A percentile compares a stretch with the other conserved stretches of the same genome.
Conservation (phyloP, 2,329 filamentous ascomycete genomes). For the Nemania serpens region DNA sequence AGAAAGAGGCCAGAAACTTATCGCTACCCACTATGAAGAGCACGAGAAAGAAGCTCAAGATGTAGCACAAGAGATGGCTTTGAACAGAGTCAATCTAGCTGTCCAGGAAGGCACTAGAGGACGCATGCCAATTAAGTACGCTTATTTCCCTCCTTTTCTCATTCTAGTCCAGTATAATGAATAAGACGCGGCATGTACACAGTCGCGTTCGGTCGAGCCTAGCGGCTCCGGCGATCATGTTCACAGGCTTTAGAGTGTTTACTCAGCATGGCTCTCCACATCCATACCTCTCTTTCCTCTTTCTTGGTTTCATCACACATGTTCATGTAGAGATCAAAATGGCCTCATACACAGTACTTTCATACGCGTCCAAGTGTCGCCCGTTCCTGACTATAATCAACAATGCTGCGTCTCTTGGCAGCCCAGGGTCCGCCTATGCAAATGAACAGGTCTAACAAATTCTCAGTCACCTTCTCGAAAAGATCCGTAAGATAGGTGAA, state of each 20-base stretch:
- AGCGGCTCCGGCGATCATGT: conserved; percentile 1
- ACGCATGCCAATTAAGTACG: conserved; percentile 62
- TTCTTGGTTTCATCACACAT: background rate
- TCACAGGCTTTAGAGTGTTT: background rate
- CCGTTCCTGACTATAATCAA: background rate
- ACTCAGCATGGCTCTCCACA: background rate
- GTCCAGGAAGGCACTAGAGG: conserved; percentile 60
- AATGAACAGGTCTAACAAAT: conserved; percentile 19
- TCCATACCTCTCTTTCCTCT: background rate
- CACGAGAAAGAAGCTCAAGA: conserved; percentile 62
- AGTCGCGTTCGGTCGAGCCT: background rate
- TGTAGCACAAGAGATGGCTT: conserved; percentile 41
- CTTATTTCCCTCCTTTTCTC: conserved; percentile 42
- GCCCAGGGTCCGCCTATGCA: no score
- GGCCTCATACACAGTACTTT: background rate
- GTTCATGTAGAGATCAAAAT: background rate
- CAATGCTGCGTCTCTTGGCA: no score
- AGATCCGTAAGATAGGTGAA: conserved; percentile 54
- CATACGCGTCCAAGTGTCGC: background rate
- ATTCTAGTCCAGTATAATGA: conserved; percentile 40
- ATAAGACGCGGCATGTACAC: background rate
- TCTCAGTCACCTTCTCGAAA: conserved; percentile 59
- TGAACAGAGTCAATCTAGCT: conserved; percentile 54
- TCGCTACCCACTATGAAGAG: conserved; percentile 63
- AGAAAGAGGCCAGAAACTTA: conserved; percentile 57